Base-by-base conservation (phyloP, 2,329 filamentous ascomycete genomes). In the Ilyonectria mors-panacis region DNA sequence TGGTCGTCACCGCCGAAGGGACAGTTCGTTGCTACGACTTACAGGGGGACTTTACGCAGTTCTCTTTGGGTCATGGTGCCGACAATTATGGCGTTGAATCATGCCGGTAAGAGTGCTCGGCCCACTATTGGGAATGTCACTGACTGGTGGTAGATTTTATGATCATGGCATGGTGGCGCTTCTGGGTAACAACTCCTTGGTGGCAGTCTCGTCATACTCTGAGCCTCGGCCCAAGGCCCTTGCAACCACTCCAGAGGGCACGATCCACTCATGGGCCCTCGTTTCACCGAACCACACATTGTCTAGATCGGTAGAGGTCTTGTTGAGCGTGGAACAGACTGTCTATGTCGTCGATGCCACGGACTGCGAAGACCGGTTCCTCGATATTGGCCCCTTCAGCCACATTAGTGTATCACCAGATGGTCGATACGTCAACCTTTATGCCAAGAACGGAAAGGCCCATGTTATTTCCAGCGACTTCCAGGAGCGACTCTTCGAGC, bases 401-500 rank as follows among this genome's bases (percentile, higher is more conserved):
- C 94, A 98, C 79, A 92, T 98, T 61, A 92, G 90, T 73, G 93
- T 98, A 15, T 98, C 95, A 1, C 95, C 96, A 0, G 95, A 97
- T 75, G 96, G 95, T 23, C 92, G 92, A 70, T 97, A 93, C 75
- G 92, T 95, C 4, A 94, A 94, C 0, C 87, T 99, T 35, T 98
- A 97, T 77, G 95, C 94, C 0, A 87, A 91, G 33, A 91, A 94
- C 67, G 94, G 94, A 64, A 95, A 91, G 73, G 90, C 96, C 21
- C 97, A 96, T 87, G 93, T 99, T 30, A 94, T 98, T 58, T 96
- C 94, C 54, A 95, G 94, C 76, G 95, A 99, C 79, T 98, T 98
- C 79, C 94, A 97, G 78, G 94, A 93, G 76, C 92, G 95, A 64
- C 85, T 97, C 69, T 95, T 94, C 78, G 95, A 98, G 81, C 95